Conservation (phyloP, 2,329 filamentous ascomycete species). For the Amauroascus verrucosus region DNA sequence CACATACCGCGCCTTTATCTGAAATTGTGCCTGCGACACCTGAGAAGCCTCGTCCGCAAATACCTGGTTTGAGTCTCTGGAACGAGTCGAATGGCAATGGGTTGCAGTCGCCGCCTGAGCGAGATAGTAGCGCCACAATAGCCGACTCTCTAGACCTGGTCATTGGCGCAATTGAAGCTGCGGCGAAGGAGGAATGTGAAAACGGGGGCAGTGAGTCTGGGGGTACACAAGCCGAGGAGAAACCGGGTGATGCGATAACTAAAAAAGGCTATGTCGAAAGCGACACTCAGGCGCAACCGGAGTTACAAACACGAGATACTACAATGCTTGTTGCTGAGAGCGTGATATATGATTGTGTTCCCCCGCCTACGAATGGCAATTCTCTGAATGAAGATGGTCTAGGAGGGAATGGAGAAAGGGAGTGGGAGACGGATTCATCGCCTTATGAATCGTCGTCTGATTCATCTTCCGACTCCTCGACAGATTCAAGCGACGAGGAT, state of each 20-base stretch:
- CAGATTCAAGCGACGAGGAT: constrained; percentile 50
- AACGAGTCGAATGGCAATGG: neutral
- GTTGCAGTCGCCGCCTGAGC: neutral
- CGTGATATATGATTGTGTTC: neutral
- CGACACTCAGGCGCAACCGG: neutral
- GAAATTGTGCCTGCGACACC: constrained; percentile 7
- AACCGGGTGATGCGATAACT: neutral
- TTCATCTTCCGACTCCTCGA: constrained; percentile 45
- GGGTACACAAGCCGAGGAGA: constrained; percentile 1
- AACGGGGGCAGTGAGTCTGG: neutral
- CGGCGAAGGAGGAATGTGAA: neutral
- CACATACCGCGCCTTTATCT: neutral
- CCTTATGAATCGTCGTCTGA: constrained; percentile 57
- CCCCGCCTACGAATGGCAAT: neutral
- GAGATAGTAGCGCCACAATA: neutral
- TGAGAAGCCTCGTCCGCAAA: constrained; percentile 20
- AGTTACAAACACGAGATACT: neutral
- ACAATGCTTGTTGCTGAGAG: constrained; percentile 2
- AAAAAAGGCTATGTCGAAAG: neutral
- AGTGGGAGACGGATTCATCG: constrained; percentile 77
- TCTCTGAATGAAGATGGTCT: constrained; percentile 12
- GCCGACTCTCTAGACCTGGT: constrained; percentile 7
- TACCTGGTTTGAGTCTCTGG: constrained; percentile 32
- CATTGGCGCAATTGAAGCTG: constrained; percentile 8
- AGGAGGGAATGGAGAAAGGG: constrained; percentile 42